These are phyloP conservation scores for Ogataea chonburiensis DNA, from an alignment of 805 yeast genomes.

Conservation along the genomic window DNA sequence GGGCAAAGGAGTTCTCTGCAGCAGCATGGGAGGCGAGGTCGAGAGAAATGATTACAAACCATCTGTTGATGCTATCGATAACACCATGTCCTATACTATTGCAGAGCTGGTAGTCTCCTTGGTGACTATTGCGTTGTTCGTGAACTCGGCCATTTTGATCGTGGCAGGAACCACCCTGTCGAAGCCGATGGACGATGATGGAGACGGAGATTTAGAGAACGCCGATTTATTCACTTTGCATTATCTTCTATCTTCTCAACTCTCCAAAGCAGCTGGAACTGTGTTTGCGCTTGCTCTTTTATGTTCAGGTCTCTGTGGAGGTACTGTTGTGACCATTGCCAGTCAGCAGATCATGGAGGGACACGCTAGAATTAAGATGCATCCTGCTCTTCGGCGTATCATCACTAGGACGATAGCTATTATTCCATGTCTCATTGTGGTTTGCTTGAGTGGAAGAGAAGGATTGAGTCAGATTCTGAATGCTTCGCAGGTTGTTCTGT, in stretches of 20 bases:
- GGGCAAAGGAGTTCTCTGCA: constrained; percentile 32
- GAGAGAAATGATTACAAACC: constrained; percentile 51
- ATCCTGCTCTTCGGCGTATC: constrained; percentile 79
- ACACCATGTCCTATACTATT: constrained; percentile 76
- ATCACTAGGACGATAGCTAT: constrained; percentile 83
- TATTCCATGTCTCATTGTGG: constrained; percentile 78
- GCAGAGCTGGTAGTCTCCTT: constrained; percentile 80
- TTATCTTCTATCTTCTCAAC: constrained; percentile 61
- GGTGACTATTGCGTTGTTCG: constrained; percentile 87
- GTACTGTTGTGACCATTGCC: constrained; percentile 89
- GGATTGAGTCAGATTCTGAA: constrained; percentile 77
- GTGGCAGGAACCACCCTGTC: constrained; percentile 87
- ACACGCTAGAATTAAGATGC: constrained; percentile 72
- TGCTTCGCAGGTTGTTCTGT: constrained; percentile 77
- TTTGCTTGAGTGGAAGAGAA: constrained; percentile 70
- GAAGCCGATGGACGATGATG: constrained; percentile 39
- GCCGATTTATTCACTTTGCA: constrained; percentile 86
- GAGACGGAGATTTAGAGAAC: constrained; percentile 59
- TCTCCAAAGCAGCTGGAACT: constrained; percentile 84
- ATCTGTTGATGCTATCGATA: constrained; percentile 74
- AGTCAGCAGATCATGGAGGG: constrained; percentile 96
- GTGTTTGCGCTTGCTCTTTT: constrained; percentile 86
- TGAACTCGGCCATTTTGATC: constrained; percentile 83
- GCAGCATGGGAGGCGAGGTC: constrained; percentile 27
- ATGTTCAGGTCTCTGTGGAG: constrained; percentile 93